Percentiles rank a stretch among this genome's conserved stretches.
Evolutionary conservation across 2,329 filamentous ascomycete species (phyloP).

Genomic region (Lasiodiplodia sp.): DNA sequence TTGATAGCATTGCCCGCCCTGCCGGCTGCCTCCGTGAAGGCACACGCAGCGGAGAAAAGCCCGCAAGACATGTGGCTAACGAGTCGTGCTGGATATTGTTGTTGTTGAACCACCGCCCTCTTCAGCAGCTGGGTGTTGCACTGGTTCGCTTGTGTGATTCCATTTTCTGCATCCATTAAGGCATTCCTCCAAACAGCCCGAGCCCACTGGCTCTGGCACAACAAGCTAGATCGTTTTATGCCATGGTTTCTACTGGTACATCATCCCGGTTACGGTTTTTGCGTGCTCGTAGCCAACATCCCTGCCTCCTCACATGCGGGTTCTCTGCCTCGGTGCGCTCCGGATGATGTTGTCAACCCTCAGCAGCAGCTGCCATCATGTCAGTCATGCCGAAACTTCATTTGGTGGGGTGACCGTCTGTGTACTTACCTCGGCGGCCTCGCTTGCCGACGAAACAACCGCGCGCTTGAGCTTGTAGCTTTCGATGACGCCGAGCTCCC

Average conservation of each 20-base stretch:
- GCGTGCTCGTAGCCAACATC: neutral
- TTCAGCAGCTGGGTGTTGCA: neutral
- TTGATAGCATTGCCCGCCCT: conserved; percentile 13
- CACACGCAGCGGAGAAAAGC: conserved; percentile 12
- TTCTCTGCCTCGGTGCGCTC: conserved; percentile 82
- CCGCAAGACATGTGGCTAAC: neutral
- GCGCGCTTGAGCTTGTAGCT: conserved; percentile 98
- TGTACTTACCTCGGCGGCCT: conserved; percentile 86
- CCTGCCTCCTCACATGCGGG: conserved; percentile 67
- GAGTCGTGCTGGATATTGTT: neutral
- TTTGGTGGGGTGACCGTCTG: neutral
- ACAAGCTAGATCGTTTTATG: conserved; percentile 13
- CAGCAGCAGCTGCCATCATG: conserved; percentile 72
- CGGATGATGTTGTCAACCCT: conserved; percentile 98
- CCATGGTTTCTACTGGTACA: conserved; percentile 24
- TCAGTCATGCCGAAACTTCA: conserved; percentile 39
- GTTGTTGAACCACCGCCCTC: neutral
- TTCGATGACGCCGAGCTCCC: conserved; percentile 92
- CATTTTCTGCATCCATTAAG: conserved; percentile 9
- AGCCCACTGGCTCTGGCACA: neutral
- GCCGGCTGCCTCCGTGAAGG: conserved; percentile 7
- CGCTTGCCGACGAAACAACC: conserved; percentile 95
- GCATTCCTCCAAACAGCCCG: conserved; percentile 1
- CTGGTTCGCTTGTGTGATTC: conserved; percentile 5
- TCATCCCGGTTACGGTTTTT: conserved; percentile 10